phyloP scores from a whole-genome alignment of 169 alveolate species.

The Cryptosporidium ryanae region DNA sequence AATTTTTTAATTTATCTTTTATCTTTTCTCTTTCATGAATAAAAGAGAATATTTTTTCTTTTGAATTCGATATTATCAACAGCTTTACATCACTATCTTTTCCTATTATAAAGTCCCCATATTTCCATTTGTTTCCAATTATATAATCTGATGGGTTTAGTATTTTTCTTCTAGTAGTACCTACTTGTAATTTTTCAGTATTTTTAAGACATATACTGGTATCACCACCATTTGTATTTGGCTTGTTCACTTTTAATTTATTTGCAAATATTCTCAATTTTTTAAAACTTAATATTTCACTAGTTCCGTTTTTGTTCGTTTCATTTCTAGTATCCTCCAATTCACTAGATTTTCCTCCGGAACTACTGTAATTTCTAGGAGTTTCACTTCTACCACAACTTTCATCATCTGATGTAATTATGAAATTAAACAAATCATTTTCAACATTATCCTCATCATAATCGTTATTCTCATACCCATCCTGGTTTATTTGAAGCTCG shows the following conservation, averaged over 20 bases:
- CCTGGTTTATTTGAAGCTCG: neutral
- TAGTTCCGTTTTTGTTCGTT: neutral
- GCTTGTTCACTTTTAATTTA: conserved; percentile 10
- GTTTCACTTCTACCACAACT: neutral
- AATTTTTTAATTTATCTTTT: conserved; percentile 3
- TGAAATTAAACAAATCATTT: conserved; percentile 20
- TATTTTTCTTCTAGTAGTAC: conserved; percentile 15
- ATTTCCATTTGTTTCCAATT: conserved; percentile 42
- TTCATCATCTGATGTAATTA: conserved; percentile 55
- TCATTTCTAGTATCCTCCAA: conserved; percentile 2
- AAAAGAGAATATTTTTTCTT: conserved; percentile 40
- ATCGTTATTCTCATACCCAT: neutral
- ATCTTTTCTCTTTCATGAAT: conserved; percentile 48
- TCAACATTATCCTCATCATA: conserved; percentile 8
- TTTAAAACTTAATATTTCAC: conserved; percentile 6
- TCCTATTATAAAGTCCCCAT: conserved; percentile 42
- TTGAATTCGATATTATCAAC: conserved; percentile 46
- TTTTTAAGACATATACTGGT: neutral
- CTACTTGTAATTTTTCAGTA: neutral
- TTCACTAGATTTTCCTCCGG: neutral
- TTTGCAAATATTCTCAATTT: conserved; percentile 39
- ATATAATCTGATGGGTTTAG: conserved; percentile 49
- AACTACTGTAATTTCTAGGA: neutral
- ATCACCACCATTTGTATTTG: neutral
- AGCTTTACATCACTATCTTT: conserved; percentile 13